These are phyloP conservation scores for Daldinia grandis DNA, from an alignment of 495 filamentous ascomycete species.

Conservation along the genomic window DNA sequence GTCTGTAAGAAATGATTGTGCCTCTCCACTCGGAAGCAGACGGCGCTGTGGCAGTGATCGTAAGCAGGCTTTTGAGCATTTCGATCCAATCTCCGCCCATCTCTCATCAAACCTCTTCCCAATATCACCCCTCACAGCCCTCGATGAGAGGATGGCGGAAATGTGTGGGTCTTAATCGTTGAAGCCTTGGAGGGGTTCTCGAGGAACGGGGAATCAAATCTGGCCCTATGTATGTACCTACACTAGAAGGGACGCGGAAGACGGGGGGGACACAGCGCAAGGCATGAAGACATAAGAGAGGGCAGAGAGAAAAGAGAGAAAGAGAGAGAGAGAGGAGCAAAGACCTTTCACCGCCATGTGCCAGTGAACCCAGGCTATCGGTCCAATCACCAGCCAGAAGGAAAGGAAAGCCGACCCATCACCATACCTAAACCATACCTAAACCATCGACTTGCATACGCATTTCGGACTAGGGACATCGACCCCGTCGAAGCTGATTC, in stretches of 20 bases:
- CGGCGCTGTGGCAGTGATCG: constrained; percentile 31
- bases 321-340: constrained; percentile 9
- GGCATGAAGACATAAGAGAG: not conserved
- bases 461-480: constrained; percentile 26
- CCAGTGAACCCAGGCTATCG: constrained; percentile 33
- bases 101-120: constrained; percentile 17
- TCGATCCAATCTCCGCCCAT: constrained; percentile 32
- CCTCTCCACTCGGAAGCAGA: constrained; percentile 41
- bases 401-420: constrained; percentile 33
- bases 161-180: constrained; percentile 10
- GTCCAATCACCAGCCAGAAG: constrained; percentile 44
- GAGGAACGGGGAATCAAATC: constrained; percentile 22
- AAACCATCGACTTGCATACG: constrained; percentile 41
- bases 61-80: constrained; percentile 29
- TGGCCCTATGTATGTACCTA: too few species aligned
- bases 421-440: constrained; percentile 39
- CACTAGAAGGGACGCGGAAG: constrained; percentile 13
- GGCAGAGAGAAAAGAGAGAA: not conserved
- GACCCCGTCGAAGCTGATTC: constrained; percentile 33
- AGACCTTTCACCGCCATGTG: constrained; percentile 47
- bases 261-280: constrained; percentile 4
- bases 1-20: constrained; percentile 36
- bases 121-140: constrained; percentile 5
- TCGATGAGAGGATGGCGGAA: constrained; percentile 6
- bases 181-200: constrained; percentile 23